A percentile compares a stretch with the other conserved stretches of the same genome.
phyloP scores from a whole-genome alignment of 2,329 filamentous ascomycete genomes.

The Hypoxylon rubiginosum region DNA sequence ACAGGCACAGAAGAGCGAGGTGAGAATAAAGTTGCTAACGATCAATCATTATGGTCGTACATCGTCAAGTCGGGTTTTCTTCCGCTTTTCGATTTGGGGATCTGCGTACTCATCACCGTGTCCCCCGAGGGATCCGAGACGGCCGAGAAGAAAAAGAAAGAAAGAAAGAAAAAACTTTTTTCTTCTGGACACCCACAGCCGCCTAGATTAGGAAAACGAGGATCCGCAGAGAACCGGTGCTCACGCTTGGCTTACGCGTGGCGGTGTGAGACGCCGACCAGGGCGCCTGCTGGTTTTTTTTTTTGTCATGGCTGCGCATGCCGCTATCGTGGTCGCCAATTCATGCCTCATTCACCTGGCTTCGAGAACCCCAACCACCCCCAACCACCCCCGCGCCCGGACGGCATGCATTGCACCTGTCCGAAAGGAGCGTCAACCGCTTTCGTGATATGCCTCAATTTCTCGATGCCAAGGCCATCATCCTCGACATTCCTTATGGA shows the following conservation, averaged over 20 bases:
- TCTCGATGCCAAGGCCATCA: not conserved
- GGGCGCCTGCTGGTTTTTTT: not conserved
- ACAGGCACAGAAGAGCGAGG: not conserved
- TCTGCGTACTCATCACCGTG: not conserved
- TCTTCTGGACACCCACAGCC: not conserved
- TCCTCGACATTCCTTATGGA: not conserved
- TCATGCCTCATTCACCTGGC: not conserved
- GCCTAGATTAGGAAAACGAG: not conserved
- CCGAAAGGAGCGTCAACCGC: not conserved
- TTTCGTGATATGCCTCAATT: not conserved
- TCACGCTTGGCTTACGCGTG: not conserved
- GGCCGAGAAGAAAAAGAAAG: not conserved
- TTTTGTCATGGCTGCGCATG: not conserved
- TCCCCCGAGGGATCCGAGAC: not conserved
- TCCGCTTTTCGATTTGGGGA: not conserved
- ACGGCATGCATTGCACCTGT: not conserved
- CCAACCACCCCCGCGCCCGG: not conserved
- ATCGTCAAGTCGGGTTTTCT: not conserved
- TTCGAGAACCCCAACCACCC: not conserved
- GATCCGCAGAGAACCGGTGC: not conserved
- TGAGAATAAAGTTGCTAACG: not conserved
- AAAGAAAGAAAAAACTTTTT: not conserved
- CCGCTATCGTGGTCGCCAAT: not conserved
- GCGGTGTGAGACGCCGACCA: constrained; percentile 2
- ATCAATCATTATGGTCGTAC: not conserved